These are phyloP conservation scores for Pyrenula aspistea DNA, from an alignment of 495 filamentous ascomycete species.

Conservation along the genomic window DNA sequence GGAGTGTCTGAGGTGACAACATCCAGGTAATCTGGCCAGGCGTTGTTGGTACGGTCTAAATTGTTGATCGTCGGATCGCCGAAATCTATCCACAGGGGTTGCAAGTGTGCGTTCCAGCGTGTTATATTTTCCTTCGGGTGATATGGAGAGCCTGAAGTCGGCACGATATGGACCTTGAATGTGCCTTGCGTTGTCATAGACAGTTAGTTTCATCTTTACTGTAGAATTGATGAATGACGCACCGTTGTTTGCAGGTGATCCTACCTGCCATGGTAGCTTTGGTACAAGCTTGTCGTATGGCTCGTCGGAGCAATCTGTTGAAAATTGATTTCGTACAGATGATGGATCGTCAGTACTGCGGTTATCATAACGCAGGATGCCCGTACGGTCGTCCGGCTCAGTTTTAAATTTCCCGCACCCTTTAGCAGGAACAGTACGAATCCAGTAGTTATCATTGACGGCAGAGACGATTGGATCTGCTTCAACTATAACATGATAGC, in stretches of 20 bases:
- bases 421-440: slow-evolving; percentile 26
- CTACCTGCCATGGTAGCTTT: not conserved
- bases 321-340: not conserved
- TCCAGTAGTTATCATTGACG: slow-evolving; percentile 47
- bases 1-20: not conserved
- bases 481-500: slow-evolving; percentile 57
- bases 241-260: not conserved
- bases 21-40: not conserved
- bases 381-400: slow-evolving; percentile 32
- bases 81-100: not conserved
- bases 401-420: slow-evolving; percentile 13
- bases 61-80: not conserved
- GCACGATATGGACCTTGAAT: too few species aligned
- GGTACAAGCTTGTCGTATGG: not conserved
- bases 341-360: slow-evolving; percentile 20
- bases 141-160: too few species aligned
- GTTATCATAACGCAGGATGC: slow-evolving; percentile 47
- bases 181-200: not conserved
- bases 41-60: too few species aligned
- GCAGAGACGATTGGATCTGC: slow-evolving; percentile 30
- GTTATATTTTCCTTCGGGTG: not conserved
- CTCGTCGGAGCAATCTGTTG: not conserved
- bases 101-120: not conserved
- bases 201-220: not conserved
- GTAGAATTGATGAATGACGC: not conserved